Evolutionary conservation across 345 rosid genomes (phyloP), one percentile per base, ranked within the genome.

Genomic region (Erodium maritimum): DNA sequence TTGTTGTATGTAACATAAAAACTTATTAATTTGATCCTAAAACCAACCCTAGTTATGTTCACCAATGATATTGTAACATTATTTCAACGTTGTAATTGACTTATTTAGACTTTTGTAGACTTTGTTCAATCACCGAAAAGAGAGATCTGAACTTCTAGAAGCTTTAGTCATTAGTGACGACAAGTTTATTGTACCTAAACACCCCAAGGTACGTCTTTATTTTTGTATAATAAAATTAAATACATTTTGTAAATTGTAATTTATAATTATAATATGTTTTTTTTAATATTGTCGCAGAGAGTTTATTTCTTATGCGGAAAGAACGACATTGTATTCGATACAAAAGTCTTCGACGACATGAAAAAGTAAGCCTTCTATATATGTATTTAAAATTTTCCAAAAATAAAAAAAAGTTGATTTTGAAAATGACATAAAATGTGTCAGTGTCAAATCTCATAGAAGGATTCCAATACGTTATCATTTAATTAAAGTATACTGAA

Each of bases 101-200:
- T 16, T 8, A 57, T 13, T 9, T 14, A 19, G 13, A 16, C 19
- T 19, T 51, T 46, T 25, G 17, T 37, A 79, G 80, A 65, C 17
- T 1, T 58, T 64, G 51, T 63, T 14, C 51, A 22, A 42, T 14
- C 25, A 70, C 60, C 70, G 69, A 61, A 57, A 69, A 29, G 78
- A 79, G 75, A 73, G 37, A 67, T 14, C 1, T 10, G 72, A 76
- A 59, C 73, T 79, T 54, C 29, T 76, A 12, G 65, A 79, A 55
- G 83, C 78, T 22, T 18, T 66, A 45, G 52, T 66, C 25, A 52
- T 68, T 25, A 61, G 58, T 17, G 76, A 71, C 25, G 17, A 75
- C 19, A 58, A 64, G 12, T 70, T 67, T 54, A 25, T 52, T 13
- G 33, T 60, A 20, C 65, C 73, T 19, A 10, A 4, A 18, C 50